These are phyloP conservation scores for Xanthoconium stramineum DNA, from an alignment of 768 basidiomycete genomes.

Conservation along the genomic window DNA sequence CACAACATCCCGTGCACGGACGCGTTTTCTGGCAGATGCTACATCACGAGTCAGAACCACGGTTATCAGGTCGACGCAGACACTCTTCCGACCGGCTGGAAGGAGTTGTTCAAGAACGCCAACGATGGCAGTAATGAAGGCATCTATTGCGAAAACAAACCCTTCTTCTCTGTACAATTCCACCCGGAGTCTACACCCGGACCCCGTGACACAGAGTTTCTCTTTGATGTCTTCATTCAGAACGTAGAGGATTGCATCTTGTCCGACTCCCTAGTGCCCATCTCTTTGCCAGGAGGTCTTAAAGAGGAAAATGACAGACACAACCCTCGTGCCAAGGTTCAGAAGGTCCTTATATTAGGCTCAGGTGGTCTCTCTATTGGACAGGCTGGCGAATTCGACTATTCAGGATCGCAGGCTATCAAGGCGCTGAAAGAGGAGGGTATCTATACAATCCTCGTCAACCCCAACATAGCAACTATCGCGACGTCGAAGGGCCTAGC, in stretches of 20 bases:
- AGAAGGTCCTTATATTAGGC: conserved; percentile 94
- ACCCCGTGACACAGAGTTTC: conserved; percentile 96
- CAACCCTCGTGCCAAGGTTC: conserved; percentile 70
- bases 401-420: conserved; percentile 98
- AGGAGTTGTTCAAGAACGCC: conserved; percentile 92
- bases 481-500: conserved; percentile 96
- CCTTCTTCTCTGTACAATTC: conserved; percentile 99
- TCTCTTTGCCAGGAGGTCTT: conserved; percentile 73
- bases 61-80: conserved; percentile 90
- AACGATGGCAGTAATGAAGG: conserved; percentile 98
- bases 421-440: conserved; percentile 99
- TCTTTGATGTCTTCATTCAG: conserved; percentile 96
- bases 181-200: conserved; percentile 98
- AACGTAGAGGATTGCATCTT: conserved; percentile 73
- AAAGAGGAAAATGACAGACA: conserved; percentile 79
- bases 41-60: conserved; percentile 99
- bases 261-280: conserved; percentile 51
- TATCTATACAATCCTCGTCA: conserved; percentile 97
- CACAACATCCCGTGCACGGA: conserved; percentile 99
- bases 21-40: conserved; percentile 90
- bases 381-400: conserved; percentile 99
- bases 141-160: conserved; percentile 88
- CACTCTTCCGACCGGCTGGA: conserved; percentile 83
- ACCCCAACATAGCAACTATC: conserved; percentile 99
- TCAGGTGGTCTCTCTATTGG: conserved; percentile 98